phyloP scores from a whole-genome alignment of 2,329 filamentous ascomycete species.

The Chaetomiaceae sp. region DNA sequence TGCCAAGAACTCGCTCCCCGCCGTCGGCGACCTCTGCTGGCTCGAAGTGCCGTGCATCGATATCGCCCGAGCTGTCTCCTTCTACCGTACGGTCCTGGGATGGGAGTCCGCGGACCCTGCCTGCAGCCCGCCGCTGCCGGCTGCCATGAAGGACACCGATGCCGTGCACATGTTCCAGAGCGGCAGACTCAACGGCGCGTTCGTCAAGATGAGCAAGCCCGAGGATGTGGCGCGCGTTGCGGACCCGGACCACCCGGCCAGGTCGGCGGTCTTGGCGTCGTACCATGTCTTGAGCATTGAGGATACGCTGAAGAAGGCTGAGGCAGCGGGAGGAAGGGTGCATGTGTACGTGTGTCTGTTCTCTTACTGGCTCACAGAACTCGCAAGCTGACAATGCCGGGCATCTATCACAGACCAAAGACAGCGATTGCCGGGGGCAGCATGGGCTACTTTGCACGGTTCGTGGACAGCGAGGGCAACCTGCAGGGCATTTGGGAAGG shows the following conservation, averaged over 20 bases:
- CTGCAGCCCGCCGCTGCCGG: neutral
- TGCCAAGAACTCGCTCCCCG: neutral
- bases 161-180: conserved; percentile 32
- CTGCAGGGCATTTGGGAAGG: conserved; percentile 5
- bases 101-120: conserved; percentile 26
- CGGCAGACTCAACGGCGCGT: conserved; percentile 31
- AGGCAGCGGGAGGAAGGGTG: conserved; percentile 29
- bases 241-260: conserved; percentile 26
- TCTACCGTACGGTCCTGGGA: conserved; percentile 33
- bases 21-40: conserved; percentile 33
- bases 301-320: conserved; percentile 28
- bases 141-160: conserved; percentile 16
- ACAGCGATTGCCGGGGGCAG: conserved; percentile 28
- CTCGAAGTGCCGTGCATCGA: conserved; percentile 34
- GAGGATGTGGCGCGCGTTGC: conserved; percentile 29
- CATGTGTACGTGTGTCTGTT: conserved; percentile 26
- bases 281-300: conserved; percentile 31
- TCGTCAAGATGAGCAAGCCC: conserved; percentile 29
- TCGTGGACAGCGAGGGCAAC: conserved; percentile 36
- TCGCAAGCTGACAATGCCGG: neutral
- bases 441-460: conserved; percentile 32
- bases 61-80: conserved; percentile 30
- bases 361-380: neutral
- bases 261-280: conserved; percentile 30
- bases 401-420: conserved; percentile 27